A percentile compares a stretch with the other conserved stretches of the same genome.
Evolutionary conservation across 805 yeast species (phyloP).

Genomic region (Wickerhamiella azyma): DNA sequence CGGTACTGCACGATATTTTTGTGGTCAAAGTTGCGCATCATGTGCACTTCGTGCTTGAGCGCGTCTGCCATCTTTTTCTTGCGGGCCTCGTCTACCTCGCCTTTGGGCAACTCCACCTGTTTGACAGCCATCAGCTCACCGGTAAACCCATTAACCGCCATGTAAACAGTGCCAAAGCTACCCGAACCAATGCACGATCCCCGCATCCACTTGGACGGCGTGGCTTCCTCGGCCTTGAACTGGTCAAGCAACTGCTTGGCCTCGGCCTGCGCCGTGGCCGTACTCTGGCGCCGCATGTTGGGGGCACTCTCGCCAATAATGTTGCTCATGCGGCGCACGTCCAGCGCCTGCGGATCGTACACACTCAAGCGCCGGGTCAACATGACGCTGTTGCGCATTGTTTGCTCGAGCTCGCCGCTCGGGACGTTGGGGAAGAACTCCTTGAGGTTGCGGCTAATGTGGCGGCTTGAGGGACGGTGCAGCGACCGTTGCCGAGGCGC

Average conservation of each 20-base stretch:
- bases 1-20: slow-evolving; percentile 84
- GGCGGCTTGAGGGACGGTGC: slow-evolving; percentile 86
- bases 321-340: slow-evolving; percentile 4
- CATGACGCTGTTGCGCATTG: slow-evolving; percentile 72
- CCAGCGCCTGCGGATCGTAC: slow-evolving; percentile 1
- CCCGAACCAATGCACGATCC: slow-evolving; percentile 94
- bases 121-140: slow-evolving; percentile 97
- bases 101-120: slow-evolving; percentile 61
- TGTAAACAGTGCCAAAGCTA: slow-evolving; percentile 81
- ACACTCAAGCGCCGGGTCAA: slow-evolving; percentile 51
- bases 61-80: slow-evolving; percentile 19
- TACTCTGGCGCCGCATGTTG: slow-evolving; percentile 14
- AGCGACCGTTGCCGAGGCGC: slow-evolving; percentile 2
- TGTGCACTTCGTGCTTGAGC: slow-evolving; percentile 30
- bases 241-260: slow-evolving; percentile 29
- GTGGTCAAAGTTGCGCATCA: slow-evolving; percentile 70
- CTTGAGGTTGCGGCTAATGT: slow-evolving; percentile 75
- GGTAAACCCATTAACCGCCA: slow-evolving; percentile 81
- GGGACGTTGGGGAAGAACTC: slow-evolving; percentile 86
- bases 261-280: slow-evolving; percentile 20
- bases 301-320: slow-evolving; percentile 16
- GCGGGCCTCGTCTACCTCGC: slow-evolving; percentile 20
- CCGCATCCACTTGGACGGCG: slow-evolving; percentile 77
- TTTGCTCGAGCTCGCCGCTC: slow-evolving; percentile 55
- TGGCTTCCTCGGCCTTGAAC: slow-evolving; percentile 30